These are phyloP conservation scores for Mycena vulgaris DNA, from an alignment of 768 basidiomycete genomes.

Conservation along the genomic window DNA sequence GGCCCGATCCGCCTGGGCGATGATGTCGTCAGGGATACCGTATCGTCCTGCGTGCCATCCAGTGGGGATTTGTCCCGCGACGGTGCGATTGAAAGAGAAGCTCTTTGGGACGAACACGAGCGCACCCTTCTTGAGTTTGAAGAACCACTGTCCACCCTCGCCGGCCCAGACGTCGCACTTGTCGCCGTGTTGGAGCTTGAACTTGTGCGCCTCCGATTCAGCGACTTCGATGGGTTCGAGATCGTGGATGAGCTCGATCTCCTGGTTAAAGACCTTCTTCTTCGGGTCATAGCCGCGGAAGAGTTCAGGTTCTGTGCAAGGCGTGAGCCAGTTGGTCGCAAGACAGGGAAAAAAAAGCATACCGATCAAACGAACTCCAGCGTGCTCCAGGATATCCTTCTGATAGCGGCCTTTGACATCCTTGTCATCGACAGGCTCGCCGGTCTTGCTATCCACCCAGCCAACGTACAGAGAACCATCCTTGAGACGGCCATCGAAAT, in stretches of 20 bases:
- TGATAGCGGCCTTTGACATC: slow-evolving; percentile 95
- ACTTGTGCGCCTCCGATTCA: slow-evolving; percentile 91
- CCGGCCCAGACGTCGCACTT: slow-evolving; percentile 96
- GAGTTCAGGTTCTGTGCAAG: slow-evolving; percentile 87
- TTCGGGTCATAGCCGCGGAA: slow-evolving; percentile 99
- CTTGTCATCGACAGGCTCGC: slow-evolving; percentile 97
- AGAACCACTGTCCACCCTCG: slow-evolving; percentile 95
- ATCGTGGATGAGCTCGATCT: slow-evolving; percentile 96
- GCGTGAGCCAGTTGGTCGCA: slow-evolving; percentile 32
- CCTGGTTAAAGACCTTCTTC: slow-evolving; percentile 98
- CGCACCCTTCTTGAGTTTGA: slow-evolving; percentile 99
- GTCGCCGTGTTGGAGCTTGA: slow-evolving; percentile 97
- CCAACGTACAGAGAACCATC: slow-evolving; percentile 94
- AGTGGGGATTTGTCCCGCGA: slow-evolving; percentile 96
- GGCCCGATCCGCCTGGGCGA: slow-evolving; percentile 93
- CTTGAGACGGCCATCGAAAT: slow-evolving; percentile 97
- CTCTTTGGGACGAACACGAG: slow-evolving; percentile 95
- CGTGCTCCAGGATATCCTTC: slow-evolving; percentile 91
- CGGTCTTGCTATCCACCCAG: slow-evolving; percentile 96
- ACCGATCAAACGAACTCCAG: slow-evolving; percentile 97
- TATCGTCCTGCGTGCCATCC: slow-evolving; percentile 98
- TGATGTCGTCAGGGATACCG: slow-evolving; percentile 96
- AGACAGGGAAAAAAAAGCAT: slow-evolving; percentile 44
- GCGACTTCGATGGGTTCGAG: slow-evolving; percentile 96
- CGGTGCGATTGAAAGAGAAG: slow-evolving; percentile 93